Percentiles rank a stretch among this genome's conserved stretches.
phyloP scores from a whole-genome alignment of 495 filamentous ascomycete genomes.

The Aspergillus nanangensis region DNA sequence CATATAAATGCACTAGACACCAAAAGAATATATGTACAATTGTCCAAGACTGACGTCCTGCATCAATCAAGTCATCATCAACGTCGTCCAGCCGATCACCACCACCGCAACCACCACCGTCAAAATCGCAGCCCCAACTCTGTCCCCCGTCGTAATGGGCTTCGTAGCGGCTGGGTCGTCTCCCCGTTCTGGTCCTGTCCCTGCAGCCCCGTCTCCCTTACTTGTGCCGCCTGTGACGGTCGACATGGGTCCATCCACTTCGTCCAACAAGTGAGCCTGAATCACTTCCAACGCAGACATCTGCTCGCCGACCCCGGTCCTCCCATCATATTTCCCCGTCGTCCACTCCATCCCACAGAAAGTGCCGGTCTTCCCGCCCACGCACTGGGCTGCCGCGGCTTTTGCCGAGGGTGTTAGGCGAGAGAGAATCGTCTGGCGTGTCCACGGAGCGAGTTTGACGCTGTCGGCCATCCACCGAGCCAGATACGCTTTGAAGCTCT shows the following conservation, averaged over 20 bases:
- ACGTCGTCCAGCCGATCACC: too few relatives aligned
- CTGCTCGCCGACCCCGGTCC: constrained; percentile 62
- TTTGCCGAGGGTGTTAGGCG: constrained; percentile 58
- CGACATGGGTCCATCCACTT: constrained; percentile 53
- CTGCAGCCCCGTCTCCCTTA: too few relatives aligned
- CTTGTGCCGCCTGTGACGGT: constrained; percentile 68
- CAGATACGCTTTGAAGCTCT: constrained; percentile 82
- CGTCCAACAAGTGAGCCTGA: constrained; percentile 53
- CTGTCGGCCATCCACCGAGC: constrained; percentile 74
- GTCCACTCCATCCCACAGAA: constrained; percentile 67
- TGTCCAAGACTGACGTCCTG: too few relatives aligned
- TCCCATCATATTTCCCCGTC: constrained; percentile 46
- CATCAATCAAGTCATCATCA: too few relatives aligned
- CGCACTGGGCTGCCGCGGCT: constrained; percentile 68
- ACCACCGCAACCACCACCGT: too few relatives aligned
- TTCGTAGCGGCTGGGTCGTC: too few relatives aligned
- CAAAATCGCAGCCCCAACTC: too few relatives aligned
- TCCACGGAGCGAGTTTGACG: constrained; percentile 68
- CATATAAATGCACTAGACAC: too few relatives aligned
- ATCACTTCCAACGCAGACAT: constrained; percentile 68
- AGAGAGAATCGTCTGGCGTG: constrained; percentile 54
- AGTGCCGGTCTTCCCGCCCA: constrained; percentile 46
- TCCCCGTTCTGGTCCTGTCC: too few relatives aligned
- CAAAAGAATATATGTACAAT: too few relatives aligned
- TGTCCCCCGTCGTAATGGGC: too few relatives aligned